phyloP scores from a whole-genome alignment of 805 yeast genomes.

The Suhomyces kilbournensis region DNA sequence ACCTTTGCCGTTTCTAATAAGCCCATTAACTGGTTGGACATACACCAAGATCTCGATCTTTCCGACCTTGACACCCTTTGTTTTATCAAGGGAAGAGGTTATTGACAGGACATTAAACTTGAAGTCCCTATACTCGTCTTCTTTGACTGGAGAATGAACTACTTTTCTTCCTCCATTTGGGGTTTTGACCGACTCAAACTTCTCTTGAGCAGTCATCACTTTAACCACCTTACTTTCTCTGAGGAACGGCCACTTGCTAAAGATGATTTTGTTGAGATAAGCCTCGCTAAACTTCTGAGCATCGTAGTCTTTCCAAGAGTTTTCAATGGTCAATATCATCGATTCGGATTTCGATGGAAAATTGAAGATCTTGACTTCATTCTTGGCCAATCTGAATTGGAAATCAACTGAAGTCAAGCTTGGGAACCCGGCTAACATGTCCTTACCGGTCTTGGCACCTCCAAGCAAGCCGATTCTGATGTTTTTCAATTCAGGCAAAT shows the following conservation, averaged over 20 bases:
- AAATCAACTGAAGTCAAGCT: constrained; percentile 70
- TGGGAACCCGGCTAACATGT: constrained; percentile 87
- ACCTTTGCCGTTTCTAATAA: constrained; percentile 65
- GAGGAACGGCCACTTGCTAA: constrained; percentile 87
- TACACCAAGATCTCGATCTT: constrained; percentile 56
- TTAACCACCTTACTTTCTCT: constrained; percentile 71
- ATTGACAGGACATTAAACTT: constrained; percentile 39
- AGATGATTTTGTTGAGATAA: constrained; percentile 60
- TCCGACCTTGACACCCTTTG: constrained; percentile 62
- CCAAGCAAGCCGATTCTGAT: constrained; percentile 56
- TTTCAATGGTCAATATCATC: constrained; percentile 60
- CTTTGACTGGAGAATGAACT: constrained; percentile 33
- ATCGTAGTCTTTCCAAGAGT: constrained; percentile 53
- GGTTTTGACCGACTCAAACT: constrained; percentile 42
- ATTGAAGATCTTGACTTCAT: constrained; percentile 75
- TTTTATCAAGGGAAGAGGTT: constrained; percentile 42
- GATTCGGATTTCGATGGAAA: constrained; percentile 83
- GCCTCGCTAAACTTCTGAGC: constrained; percentile 64
- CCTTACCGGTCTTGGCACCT: constrained; percentile 68
- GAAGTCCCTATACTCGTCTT: constrained; percentile 47
- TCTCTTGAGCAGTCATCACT: constrained; percentile 53
- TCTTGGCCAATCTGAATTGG: constrained; percentile 49
- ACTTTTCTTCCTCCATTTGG: constrained; percentile 19
- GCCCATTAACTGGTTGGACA: constrained; percentile 76
- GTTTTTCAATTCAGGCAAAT: constrained; percentile 47